A percentile compares a stretch with the other conserved stretches of the same genome.
Evolutionary conservation across 257 asterid genomes (phyloP).

Genomic region (Solanum ossicruentum): DNA sequence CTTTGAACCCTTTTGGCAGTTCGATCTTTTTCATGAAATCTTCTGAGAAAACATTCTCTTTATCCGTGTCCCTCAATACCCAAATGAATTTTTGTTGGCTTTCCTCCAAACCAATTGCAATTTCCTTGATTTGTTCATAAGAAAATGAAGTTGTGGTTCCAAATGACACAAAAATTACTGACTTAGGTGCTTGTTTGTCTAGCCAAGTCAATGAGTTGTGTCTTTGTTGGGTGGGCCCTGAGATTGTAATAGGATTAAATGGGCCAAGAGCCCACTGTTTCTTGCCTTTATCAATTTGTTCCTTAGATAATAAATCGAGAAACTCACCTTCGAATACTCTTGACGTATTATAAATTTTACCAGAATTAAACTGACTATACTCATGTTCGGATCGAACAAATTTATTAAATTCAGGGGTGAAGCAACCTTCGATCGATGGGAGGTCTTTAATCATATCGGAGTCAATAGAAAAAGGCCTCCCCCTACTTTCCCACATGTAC

Average conservation of each 20-base stretch:
- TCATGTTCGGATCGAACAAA: conserved; percentile 22
- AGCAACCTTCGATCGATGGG: conserved; percentile 33
- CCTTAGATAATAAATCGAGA: conserved; percentile 18
- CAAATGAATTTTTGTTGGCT: conserved; percentile 26
- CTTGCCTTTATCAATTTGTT: conserved; percentile 15
- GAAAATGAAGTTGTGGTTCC: conserved; percentile 45
- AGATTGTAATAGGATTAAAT: conserved; percentile 29
- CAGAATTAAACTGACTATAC: conserved; percentile 19
- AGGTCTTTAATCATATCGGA: conserved; percentile 5
- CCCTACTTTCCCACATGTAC: conserved; percentile 40
- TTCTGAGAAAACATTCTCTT: not conserved
- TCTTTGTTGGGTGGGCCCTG: not conserved
- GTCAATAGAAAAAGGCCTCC: conserved; percentile 28
- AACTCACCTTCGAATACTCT: conserved; percentile 29
- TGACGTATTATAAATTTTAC: conserved; percentile 54
- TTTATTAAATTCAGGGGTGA: conserved; percentile 23
- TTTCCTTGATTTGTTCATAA: conserved; percentile 16
- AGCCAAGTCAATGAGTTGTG: conserved; percentile 44
- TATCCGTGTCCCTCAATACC: conserved; percentile 36
- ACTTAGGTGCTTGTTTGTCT: conserved; percentile 14
- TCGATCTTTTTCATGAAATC: not conserved
- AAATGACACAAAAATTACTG: conserved; percentile 34
- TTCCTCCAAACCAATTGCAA: conserved; percentile 38
- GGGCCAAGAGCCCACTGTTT: conserved; percentile 73
- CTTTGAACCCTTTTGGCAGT: conserved; percentile 30